Evolutionary conservation across 2,329 filamentous ascomycete species (phyloP), one percentile per base, ranked within the genome.

Genomic region (Epichloe bromicola): DNA sequence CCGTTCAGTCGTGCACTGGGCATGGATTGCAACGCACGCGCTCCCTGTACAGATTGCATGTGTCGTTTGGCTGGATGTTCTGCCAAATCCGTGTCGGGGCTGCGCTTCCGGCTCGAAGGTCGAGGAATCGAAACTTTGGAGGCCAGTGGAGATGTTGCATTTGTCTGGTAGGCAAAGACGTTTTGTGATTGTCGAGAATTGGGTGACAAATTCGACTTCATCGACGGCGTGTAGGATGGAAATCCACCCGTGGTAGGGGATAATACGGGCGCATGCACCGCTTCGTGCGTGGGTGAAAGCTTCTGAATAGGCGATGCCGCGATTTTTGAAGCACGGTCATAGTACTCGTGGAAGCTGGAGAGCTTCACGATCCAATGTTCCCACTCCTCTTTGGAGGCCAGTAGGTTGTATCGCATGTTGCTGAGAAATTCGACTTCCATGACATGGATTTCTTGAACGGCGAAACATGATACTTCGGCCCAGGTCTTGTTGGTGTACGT

Each of bases 341-440:
- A 89, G 68, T 89, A 96, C 49, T 83, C 81, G 57, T 83, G 83
- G 63, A 96, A 96, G 57, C 83, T 85, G 49, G 85, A 79, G 50
- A 97, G 74, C 65, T 89, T 89, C 55, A 75, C 72, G 61, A 96
- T 83, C 93, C 93, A 97, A 50, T 82, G 78, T 46, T 82, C 76
- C 93, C 93, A 98, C 64, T 95, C 80, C 49, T 82, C 76, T 63
- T 88, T 83, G 3, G 90, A 94, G 3, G 88, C 88, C 63, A 91
- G 83, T 7, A 98, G 74, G 60, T 88, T 89, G 69, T 97, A 98
- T 61, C 91, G 82, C 84, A 98, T 95, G 67, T 97, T 97, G 73
- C 91, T 96, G 56, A 98, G 74, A 61, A 98, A 98, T 66, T 98
- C 93, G n/a, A 98, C 93, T 66, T 98, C 93, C 93, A 98, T 98